These are phyloP conservation scores for Fennellomyces sp. DNA, from an alignment of 371 early-diverging fungal genomes.

Conservation along the genomic window DNA sequence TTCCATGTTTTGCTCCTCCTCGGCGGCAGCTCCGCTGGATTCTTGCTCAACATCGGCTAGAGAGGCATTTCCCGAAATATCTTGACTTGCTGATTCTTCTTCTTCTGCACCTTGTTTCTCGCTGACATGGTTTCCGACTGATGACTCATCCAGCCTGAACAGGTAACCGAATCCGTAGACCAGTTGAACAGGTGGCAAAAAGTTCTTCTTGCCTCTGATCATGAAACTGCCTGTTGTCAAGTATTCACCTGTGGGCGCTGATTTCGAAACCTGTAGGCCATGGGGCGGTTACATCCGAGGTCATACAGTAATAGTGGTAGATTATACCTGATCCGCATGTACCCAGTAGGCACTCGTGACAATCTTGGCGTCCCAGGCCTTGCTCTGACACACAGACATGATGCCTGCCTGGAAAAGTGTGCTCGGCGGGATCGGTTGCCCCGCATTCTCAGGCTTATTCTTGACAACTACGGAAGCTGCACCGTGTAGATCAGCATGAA, in stretches of 20 bases:
- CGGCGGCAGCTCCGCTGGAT: too few relatives aligned
- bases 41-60: background rate
- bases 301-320: background rate
- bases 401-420: slow-evolving; percentile 96
- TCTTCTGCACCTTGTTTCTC: slow-evolving; percentile 36
- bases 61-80: too few relatives aligned
- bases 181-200: slow-evolving; percentile 91
- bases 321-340: slow-evolving; percentile 75
- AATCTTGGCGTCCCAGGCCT: slow-evolving; percentile 98
- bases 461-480: slow-evolving; percentile 95
- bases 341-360: slow-evolving; percentile 98
- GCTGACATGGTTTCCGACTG: slow-evolving; percentile 69
- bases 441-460: slow-evolving; percentile 69
- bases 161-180: slow-evolving; percentile 97
- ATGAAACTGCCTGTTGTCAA: slow-evolving; percentile 96
- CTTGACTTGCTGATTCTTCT: slow-evolving; percentile 11
- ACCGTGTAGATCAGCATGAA: slow-evolving; percentile 97
- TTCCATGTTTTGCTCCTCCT: too few relatives aligned
- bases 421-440: slow-evolving; percentile 80
- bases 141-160: slow-evolving; percentile 87
- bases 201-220: slow-evolving; percentile 98
- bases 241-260: slow-evolving; percentile 97
- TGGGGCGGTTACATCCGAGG: background rate
- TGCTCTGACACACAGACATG: slow-evolving; percentile 95
- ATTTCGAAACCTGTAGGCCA: slow-evolving; percentile 75